A percentile compares a stretch with the other conserved stretches of the same genome.
phyloP scores from a whole-genome alignment of 306 rosid species.

The Cicer judaicum region DNA sequence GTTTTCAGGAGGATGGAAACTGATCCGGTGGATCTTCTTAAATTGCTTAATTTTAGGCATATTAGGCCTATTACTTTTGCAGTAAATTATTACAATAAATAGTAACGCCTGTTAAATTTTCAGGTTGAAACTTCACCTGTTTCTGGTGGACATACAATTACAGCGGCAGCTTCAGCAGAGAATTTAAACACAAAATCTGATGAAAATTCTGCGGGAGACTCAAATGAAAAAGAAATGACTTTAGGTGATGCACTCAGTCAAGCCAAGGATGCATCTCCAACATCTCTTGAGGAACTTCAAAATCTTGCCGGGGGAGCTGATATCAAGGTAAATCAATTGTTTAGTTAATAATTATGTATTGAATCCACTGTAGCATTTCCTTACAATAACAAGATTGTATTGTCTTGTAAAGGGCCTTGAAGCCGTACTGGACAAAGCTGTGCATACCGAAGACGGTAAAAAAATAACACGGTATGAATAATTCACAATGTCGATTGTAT shows the following conservation, averaged over 20 bases:
- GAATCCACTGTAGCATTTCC: slow-evolving; percentile 12
- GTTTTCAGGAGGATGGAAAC: slow-evolving; percentile 95
- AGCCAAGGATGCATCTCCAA: slow-evolving; percentile 70
- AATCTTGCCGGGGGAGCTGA: slow-evolving; percentile 98
- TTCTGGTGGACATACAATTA: slow-evolving; percentile 56
- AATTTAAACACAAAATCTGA: slow-evolving; percentile 58
- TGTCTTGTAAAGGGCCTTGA: slow-evolving; percentile 80
- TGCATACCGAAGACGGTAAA: slow-evolving; percentile 95
- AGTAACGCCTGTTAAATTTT: slow-evolving; percentile 47
- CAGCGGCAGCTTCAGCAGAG: slow-evolving; percentile 60
- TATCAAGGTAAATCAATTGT: slow-evolving; percentile 74
- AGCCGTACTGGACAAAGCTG: slow-evolving; percentile 98
- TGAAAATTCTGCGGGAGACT: slow-evolving; percentile 60
- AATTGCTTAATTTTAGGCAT: slow-evolving; percentile 39
- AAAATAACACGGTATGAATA: slow-evolving; percentile 82
- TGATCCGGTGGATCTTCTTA: slow-evolving; percentile 63
- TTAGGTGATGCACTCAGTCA: slow-evolving; percentile 89
- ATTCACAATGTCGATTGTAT: slow-evolving; percentile 35
- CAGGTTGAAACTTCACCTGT: slow-evolving; percentile 64
- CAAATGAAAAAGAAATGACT: slow-evolving; percentile 73
- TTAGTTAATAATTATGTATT: slow-evolving; percentile 8
- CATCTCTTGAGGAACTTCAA: slow-evolving; percentile 95
- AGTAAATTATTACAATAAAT: neutral
- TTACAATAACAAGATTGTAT: slow-evolving; percentile 41
- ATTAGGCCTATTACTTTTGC: slow-evolving; percentile 33